Evolutionary conservation across 2,329 filamentous ascomycete genomes (phyloP), one percentile per base, ranked within the genome.

Genomic region (Aspergillus proliferans): DNA sequence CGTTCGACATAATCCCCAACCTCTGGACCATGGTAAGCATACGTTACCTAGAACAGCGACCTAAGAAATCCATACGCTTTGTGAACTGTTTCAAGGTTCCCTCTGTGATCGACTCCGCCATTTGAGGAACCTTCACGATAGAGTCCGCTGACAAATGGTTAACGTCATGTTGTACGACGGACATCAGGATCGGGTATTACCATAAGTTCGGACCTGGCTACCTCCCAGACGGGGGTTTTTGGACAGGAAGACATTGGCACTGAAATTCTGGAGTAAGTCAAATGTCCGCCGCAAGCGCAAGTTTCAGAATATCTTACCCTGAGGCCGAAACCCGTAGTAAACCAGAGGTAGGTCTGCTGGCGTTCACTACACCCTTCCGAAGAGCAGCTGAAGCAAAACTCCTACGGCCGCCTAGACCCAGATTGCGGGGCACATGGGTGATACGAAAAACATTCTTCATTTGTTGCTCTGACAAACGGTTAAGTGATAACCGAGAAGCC

Each of bases 81-180:
- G 83, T 86, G 78, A 91, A 97, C 68, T 95, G 90, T 76, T 95
- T 96, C 65, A 98, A 71, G 19, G 93, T 98, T 53, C 93, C 93
- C 73, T 98, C 93, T 41, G 89, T 94, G 70, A 98, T 97, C 45
- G 93, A 97, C 73, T 98, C 93, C 56, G 93, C 93, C 93, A 98
- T 97, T 68, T 93, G 83, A 30, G 93, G 93, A 58, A 97, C 93
- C 75, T 97, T 92, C 71, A 98, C 84, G 55, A 92, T 75, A 59
- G 82, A 85, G 66, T 95, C 89, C 68, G 91, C 91, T 74, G 47
- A 14, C 46, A 46, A 7, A 48, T 39, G 43, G 46, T 59, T 47
- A 61, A 52, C 15, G 48, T 40, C 45, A 19, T 14, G 49, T 33
- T 8, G n/a, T 10, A 46, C 18, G 9, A 41, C 21, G 7, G 24